Evolutionary conservation across 306 rosid genomes (phyloP), one percentile per base, ranked within the genome.

Genomic region (Vigna reflexopilosa): DNA sequence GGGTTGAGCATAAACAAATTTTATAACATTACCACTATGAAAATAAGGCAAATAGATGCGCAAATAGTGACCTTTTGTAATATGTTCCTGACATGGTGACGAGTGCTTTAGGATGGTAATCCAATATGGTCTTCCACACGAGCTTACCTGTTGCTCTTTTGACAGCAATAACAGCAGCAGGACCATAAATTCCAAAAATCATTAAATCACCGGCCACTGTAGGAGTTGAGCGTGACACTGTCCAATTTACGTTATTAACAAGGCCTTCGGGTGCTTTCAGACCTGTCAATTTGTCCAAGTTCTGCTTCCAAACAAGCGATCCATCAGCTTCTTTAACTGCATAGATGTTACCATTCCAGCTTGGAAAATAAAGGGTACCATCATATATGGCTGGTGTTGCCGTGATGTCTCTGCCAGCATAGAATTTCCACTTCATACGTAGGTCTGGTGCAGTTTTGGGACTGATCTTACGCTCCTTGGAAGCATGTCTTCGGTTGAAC

Each of bases 261-360:
- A 83, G 7, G 26, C 89, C 84, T 5, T 81, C 91, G 30, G 86
- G 82, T 52, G 50, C 69, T 56, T 77, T 85, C 34, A 90, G 51
- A 3, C 94, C 89, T 0, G 93, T 92, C 40, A 88, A 7, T 17
- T 79, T 14, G 19, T 80, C 59, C 84, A 84, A 16, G 52, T 71
- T 80, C n/a, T 84, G 59, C 84, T 48, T 9, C 87, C 87, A 84
- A 49, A 81, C 57, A 67, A 81, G 66, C 0, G 80, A 75, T 32
- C 84, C 84, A 81, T 81, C 84, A 1, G 2, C 14, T 75, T 75
- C 76, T 62, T 76, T 87, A 47, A 90, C 70, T 1, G 94, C 93
- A 20, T 84, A 88, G 24, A 90, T 72, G 71, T 82, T 79, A 0
- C 97, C 97, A 61, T 92, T 90, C 93, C 97, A 88, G 65, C 95